A percentile compares a stretch with the other conserved stretches of the same genome.
Evolutionary conservation across 2,329 filamentous ascomycete species (phyloP).

Genomic region (Teratosphaeria viscida): DNA sequence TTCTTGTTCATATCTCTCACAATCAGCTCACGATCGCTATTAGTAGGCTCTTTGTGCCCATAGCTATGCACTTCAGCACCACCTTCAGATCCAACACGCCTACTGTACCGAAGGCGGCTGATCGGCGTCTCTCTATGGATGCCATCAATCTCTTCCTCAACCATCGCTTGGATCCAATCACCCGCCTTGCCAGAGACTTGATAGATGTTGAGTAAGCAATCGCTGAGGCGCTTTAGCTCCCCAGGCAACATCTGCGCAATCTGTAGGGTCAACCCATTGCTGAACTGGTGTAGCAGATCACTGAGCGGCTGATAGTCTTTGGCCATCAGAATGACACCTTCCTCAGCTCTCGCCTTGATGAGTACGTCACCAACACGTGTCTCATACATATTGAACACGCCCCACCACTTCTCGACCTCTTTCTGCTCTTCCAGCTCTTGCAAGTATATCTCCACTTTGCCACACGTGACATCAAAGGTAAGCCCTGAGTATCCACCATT

Average conservation of each 20-base stretch:
- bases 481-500: constrained; percentile 35
- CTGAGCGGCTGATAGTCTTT: constrained; percentile 77
- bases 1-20: constrained; percentile 71
- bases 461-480: constrained; percentile 44
- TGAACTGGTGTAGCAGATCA: constrained; percentile 75
- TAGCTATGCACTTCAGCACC: constrained; percentile 44
- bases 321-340: constrained; percentile 78
- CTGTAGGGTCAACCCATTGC: constrained; percentile 71
- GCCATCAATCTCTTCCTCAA: constrained; percentile 95
- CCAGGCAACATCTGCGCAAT: constrained; percentile 70
- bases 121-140: constrained; percentile 70
- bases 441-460: constrained; percentile 71
- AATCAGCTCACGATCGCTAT: constrained; percentile 57
- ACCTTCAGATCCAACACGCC: constrained; percentile 58
- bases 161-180: constrained; percentile 86
- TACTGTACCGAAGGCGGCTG: constrained; percentile 55
- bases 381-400: constrained; percentile 64
- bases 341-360: constrained; percentile 72
- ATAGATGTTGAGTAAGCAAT: constrained; percentile 85
- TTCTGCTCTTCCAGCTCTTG: constrained; percentile 67
- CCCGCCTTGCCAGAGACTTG: constrained; percentile 76
- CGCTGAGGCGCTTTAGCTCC: constrained; percentile 69
- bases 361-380: constrained; percentile 74
- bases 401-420: constrained; percentile 78
- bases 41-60: constrained; percentile 4